These are phyloP conservation scores for Hippophae tibetana DNA, from an alignment of 306 rosid species.

Conservation along the genomic window DNA sequence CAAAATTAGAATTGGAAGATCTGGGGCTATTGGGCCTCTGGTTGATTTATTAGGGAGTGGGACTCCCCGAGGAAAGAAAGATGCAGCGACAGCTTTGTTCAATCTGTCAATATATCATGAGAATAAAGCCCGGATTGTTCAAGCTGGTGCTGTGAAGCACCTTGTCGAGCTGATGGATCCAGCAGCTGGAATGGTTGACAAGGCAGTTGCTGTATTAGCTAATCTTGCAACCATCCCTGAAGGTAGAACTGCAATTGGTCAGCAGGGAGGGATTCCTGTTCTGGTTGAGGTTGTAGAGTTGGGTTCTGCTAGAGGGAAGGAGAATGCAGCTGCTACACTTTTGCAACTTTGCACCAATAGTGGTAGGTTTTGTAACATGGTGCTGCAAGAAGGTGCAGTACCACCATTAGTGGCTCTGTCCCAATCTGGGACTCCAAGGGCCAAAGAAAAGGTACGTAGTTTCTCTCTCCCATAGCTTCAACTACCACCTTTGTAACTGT, in stretches of 20 bases:
- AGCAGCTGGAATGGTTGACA: slow-evolving; percentile 95
- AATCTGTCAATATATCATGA: slow-evolving; percentile 81
- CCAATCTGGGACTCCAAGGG: slow-evolving; percentile 93
- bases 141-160: slow-evolving; percentile 90
- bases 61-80: slow-evolving; percentile 93
- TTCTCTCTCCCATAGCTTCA: slow-evolving; percentile 1
- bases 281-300: slow-evolving; percentile 94
- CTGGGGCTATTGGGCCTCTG: slow-evolving; percentile 80
- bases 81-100: slow-evolving; percentile 95
- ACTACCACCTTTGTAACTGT: background rate
- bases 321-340: slow-evolving; percentile 94
- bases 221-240: slow-evolving; percentile 85
- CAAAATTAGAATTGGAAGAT: slow-evolving; percentile 78
- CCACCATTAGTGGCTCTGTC: slow-evolving; percentile 88
- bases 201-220: slow-evolving; percentile 92
- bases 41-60: slow-evolving; percentile 89
- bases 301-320: slow-evolving; percentile 95
- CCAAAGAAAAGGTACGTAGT: slow-evolving; percentile 71
- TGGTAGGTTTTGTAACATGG: slow-evolving; percentile 43
- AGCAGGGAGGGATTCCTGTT: slow-evolving; percentile 74
- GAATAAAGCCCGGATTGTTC: slow-evolving; percentile 78
- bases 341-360: slow-evolving; percentile 65
- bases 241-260: slow-evolving; percentile 75
- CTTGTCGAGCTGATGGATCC: slow-evolving; percentile 98
- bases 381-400: slow-evolving; percentile 91